phyloP scores from a whole-genome alignment of 352 stramenopile genomes.

The Pythium aquatile region DNA sequence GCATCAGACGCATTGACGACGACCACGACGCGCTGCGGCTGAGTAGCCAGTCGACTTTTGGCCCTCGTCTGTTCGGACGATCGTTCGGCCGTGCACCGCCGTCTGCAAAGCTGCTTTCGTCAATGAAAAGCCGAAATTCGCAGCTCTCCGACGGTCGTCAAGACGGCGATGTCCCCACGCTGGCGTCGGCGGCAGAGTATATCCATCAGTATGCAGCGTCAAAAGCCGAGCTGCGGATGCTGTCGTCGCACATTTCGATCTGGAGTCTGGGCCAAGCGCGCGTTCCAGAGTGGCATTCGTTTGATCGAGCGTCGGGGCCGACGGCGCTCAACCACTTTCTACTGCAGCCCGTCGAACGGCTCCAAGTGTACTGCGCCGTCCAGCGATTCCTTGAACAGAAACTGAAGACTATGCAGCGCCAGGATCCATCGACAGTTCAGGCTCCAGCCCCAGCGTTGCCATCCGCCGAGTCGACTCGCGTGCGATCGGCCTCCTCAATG shows the following conservation, averaged over 20 bases:
- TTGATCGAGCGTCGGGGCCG: constrained; percentile 20
- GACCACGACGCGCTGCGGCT: background rate
- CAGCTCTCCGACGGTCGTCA: background rate
- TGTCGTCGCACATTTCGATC: constrained; percentile 29
- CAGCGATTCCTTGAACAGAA: constrained; percentile 14
- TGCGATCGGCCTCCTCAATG: background rate
- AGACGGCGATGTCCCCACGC: background rate
- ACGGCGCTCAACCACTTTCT: constrained; percentile 39
- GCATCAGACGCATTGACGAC: background rate
- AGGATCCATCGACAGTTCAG: background rate
- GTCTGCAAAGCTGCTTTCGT: constrained; percentile 2
- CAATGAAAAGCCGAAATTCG: background rate
- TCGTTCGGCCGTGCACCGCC: background rate
- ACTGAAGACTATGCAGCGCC: background rate
- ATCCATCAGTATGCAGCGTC: constrained; percentile 15
- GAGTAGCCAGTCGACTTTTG: background rate
- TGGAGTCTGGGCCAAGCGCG: constrained; percentile 25
- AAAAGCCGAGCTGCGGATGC: constrained; percentile 22
- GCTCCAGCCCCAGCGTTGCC: background rate
- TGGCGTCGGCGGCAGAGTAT: background rate
- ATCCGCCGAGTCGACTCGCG: background rate
- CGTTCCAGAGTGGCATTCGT: constrained; percentile 27
- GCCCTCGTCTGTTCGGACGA: background rate
- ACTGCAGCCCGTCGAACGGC: constrained; percentile 32
- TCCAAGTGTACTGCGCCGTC: constrained; percentile 28